These are phyloP conservation scores for Kuraishia borneana DNA, from an alignment of 805 yeast species.

Conservation along the genomic window DNA sequence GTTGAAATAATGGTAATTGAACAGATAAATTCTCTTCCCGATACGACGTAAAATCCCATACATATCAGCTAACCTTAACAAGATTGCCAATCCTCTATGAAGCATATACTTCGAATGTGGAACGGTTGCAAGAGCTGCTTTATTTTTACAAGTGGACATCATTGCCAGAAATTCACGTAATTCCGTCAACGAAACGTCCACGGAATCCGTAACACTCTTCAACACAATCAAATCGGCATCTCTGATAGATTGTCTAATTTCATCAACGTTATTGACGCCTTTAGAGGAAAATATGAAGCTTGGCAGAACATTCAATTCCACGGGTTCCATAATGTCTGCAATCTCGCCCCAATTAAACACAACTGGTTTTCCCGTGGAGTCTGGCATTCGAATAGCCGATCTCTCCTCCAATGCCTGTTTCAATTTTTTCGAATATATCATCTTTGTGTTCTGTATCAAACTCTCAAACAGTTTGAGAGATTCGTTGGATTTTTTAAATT, in stretches of 20 bases:
- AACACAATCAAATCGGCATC: conserved; percentile 8
- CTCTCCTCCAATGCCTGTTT: conserved; percentile 14
- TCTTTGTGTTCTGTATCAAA: conserved; percentile 16
- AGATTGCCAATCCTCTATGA: conserved; percentile 27
- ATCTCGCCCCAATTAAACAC: conserved; percentile 8
- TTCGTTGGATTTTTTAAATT: conserved; percentile 7
- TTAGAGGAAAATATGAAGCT: conserved; percentile 6
- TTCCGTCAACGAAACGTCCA: conserved; percentile 17
- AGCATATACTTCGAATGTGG: conserved; percentile 16
- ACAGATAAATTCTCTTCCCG: conserved; percentile 34
- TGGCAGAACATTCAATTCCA: conserved; percentile 6
- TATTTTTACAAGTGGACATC: conserved; percentile 12
- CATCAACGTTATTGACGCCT: neutral
- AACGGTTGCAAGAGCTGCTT: conserved; percentile 8
- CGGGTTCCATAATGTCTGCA: conserved; percentile 8
- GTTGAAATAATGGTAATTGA: conserved; percentile 32
- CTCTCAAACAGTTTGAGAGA: conserved; percentile 14
- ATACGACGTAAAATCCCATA: conserved; percentile 33
- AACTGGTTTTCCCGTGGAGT: conserved; percentile 5
- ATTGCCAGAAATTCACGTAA: conserved; percentile 12
- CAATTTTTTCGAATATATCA: conserved; percentile 14
- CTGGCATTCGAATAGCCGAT: conserved; percentile 5
- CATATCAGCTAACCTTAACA: conserved; percentile 37
- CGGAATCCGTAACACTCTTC: conserved; percentile 12
- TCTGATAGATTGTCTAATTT: neutral